A percentile compares a stretch with the other conserved stretches of the same genome.
phyloP scores from a whole-genome alignment of 2,329 filamentous ascomycete genomes.

The Ophiocordyceps robertsii region DNA sequence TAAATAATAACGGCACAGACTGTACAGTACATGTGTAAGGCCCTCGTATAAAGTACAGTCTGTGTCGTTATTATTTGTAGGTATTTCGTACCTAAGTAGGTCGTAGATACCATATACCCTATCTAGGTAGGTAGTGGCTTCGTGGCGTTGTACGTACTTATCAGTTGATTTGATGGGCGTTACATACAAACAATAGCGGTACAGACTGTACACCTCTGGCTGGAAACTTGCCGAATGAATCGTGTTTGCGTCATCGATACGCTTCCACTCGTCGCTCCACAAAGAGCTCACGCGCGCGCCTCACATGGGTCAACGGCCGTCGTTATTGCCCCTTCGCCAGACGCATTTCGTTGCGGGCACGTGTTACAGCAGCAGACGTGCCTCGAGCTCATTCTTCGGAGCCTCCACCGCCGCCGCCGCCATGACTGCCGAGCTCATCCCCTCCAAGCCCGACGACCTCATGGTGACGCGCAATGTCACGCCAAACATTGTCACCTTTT shows the following conservation, averaged over 20 bases:
- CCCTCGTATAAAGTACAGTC: too few relatives aligned
- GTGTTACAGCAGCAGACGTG: background rate
- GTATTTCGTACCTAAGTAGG: too few relatives aligned
- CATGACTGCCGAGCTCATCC: conserved; percentile 54
- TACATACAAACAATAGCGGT: too few relatives aligned
- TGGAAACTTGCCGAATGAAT: too few relatives aligned
- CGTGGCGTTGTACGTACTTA: too few relatives aligned
- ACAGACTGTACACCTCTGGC: too few relatives aligned
- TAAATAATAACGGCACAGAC: too few relatives aligned
- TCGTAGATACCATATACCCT: too few relatives aligned
- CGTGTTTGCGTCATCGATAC: background rate
- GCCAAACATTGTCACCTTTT: conserved; percentile 64
- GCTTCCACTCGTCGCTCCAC: background rate
- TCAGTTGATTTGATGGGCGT: too few relatives aligned
- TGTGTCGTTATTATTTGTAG: too few relatives aligned
- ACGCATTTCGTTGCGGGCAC: background rate
- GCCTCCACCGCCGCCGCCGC: background rate
- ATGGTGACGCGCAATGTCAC: conserved; percentile 86
- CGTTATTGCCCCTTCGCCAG: background rate
- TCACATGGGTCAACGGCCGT: background rate
- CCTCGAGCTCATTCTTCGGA: background rate
- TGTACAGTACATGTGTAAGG: too few relatives aligned
- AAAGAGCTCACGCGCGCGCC: background rate
- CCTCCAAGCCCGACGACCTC: conserved; percentile 59
- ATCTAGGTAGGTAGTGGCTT: too few relatives aligned